Percentiles rank a stretch among this genome's conserved stretches.
Conservation (phyloP, 2,329 filamentous ascomycete species). For the Hypoxylon sp. region DNA sequence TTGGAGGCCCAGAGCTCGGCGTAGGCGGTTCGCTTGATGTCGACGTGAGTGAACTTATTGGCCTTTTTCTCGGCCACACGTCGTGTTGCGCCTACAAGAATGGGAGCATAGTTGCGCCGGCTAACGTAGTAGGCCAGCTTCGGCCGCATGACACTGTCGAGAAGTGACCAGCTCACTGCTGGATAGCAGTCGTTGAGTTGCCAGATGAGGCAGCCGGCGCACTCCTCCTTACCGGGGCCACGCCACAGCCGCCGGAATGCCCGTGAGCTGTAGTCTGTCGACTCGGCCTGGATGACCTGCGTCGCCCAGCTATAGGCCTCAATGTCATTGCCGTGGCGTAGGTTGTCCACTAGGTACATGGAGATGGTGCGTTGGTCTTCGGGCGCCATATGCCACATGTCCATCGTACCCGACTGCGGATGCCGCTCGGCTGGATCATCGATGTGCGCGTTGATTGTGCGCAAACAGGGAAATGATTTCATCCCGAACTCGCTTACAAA, state of each 20-base stretch:
- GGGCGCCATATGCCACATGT: conserved; percentile 17
- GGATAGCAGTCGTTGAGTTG: conserved; percentile 22
- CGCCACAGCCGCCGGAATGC: conserved; percentile 18
- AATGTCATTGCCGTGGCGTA: conserved; percentile 13
- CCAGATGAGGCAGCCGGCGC: conserved; percentile 16
- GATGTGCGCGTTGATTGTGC: conserved; percentile 18
- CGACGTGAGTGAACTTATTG: conserved; percentile 9
- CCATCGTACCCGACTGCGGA: conserved; percentile 21
- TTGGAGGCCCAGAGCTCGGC: conserved; percentile 20
- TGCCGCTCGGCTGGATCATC: conserved; percentile 7
- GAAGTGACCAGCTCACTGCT: conserved; percentile 17
- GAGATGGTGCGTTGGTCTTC: conserved; percentile 18
- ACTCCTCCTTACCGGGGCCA: conserved; percentile 13
- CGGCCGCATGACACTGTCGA: conserved; percentile 15
- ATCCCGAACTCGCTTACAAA: conserved; percentile 27
- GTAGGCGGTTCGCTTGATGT: conserved; percentile 10
- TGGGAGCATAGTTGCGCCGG: conserved; percentile 1
- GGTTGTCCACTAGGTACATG: conserved; percentile 20
- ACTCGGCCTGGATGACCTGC: conserved; percentile 18
- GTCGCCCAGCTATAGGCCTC: conserved; percentile 16
- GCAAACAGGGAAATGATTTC: conserved; percentile 19
- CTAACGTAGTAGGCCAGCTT: conserved; percentile 17
- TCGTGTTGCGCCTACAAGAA: background rate
- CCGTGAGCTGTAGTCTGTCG: conserved; percentile 11
- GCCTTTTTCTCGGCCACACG: conserved; percentile 10